Evolutionary conservation across 305 asterid genomes (phyloP).

Genomic region (Fraxinus xanthoxyloides): DNA sequence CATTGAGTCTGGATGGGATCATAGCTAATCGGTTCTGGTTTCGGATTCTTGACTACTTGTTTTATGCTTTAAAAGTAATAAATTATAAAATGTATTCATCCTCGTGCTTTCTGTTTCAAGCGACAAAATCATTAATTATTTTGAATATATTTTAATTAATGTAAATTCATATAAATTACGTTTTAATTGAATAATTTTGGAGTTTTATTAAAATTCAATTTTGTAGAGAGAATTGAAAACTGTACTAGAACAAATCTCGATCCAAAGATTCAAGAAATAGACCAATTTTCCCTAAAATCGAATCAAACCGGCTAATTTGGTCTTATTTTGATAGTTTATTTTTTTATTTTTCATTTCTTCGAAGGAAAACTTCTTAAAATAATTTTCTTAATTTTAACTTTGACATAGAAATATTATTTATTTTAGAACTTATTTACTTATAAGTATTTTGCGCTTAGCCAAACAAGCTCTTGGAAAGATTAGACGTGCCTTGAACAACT

Average conservation of each 20-base stretch:
- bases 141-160: not conserved
- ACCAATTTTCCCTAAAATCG: not conserved
- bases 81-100: not conserved
- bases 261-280: not conserved
- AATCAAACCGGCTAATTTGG: not conserved
- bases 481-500: not conserved
- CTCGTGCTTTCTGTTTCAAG: not conserved
- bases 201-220: not conserved
- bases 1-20: not conserved
- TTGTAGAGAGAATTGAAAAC: not conserved
- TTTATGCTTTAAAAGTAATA: not conserved
- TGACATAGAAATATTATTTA: not conserved
- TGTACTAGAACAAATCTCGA: not conserved
- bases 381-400: not conserved
- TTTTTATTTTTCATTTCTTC: too few species aligned
- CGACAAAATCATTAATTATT: not conserved
- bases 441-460: not conserved
- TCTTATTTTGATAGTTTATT: not conserved
- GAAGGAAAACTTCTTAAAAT: not conserved
- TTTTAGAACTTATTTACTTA: not conserved
- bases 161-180: not conserved
- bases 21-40: not conserved
- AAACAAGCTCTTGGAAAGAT: not conserved
- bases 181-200: not conserved
- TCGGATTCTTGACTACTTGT: too few species aligned